Percentiles rank a stretch among this genome's conserved stretches.
These are phyloP conservation scores for Stachybotrys elegans DNA, from an alignment of 2,329 filamentous ascomycete species.

Conservation along the genomic window DNA sequence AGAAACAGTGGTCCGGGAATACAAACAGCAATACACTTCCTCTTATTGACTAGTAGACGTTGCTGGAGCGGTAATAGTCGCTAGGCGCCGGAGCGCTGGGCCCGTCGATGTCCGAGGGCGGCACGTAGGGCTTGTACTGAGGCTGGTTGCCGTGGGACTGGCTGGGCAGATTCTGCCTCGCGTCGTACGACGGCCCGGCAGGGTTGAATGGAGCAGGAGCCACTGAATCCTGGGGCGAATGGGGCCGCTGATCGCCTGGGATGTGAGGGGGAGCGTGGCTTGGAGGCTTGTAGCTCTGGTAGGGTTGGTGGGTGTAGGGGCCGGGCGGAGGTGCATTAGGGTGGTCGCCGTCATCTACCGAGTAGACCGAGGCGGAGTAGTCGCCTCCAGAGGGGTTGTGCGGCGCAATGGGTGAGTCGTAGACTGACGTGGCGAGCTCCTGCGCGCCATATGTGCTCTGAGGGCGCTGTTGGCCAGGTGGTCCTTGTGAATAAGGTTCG, in stretches of 20 bases:
- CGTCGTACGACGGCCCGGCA: slow-evolving; percentile 40
- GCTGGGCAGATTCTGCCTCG: slow-evolving; percentile 45
- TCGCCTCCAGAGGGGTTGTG: slow-evolving; percentile 41
- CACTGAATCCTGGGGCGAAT: slow-evolving; percentile 22
- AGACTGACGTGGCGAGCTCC: slow-evolving; percentile 72
- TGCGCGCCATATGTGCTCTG: slow-evolving; percentile 69
- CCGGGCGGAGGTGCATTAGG: slow-evolving; percentile 21
- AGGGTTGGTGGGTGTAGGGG: slow-evolving; percentile 24
- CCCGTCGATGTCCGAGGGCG: slow-evolving; percentile 34
- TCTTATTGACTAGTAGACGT: slow-evolving; percentile 29
- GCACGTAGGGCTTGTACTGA: slow-evolving; percentile 59
- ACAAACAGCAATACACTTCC: no score
- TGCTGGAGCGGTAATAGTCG: slow-evolving; percentile 51
- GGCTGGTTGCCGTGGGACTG: slow-evolving; percentile 32
- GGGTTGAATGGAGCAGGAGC: slow-evolving; percentile 40
- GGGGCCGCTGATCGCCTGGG: slow-evolving; percentile 28
- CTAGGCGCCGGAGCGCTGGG: slow-evolving; percentile 46
- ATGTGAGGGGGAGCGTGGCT: slow-evolving; percentile 35
- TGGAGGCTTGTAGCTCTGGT: slow-evolving; percentile 37
- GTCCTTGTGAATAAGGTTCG: slow-evolving; percentile 39
- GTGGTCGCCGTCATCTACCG: slow-evolving; percentile 38
- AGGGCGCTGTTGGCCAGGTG: slow-evolving; percentile 43
- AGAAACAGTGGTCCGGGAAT: no score
- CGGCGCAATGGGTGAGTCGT: slow-evolving; percentile 65
- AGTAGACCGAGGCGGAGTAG: slow-evolving; percentile 43